These are phyloP conservation scores for Fonsecaea pugnacius DNA, from an alignment of 2,329 filamentous ascomycete genomes.

Conservation along the genomic window DNA sequence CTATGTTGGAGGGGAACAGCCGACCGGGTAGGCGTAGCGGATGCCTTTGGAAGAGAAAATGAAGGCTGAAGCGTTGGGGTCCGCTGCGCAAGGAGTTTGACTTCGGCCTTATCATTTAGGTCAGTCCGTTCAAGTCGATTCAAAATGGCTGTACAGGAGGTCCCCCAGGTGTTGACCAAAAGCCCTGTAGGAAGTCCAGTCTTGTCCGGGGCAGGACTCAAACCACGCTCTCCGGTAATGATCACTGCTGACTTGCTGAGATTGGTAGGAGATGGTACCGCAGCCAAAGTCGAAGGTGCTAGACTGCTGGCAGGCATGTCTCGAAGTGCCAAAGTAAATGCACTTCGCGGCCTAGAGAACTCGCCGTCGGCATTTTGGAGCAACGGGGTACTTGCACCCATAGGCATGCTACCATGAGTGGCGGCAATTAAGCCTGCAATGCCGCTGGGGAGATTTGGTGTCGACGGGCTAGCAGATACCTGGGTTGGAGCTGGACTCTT, in stretches of 20 bases:
- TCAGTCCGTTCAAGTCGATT: conserved; percentile 64
- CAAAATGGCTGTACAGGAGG: conserved; percentile 75
- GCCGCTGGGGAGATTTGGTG: conserved; percentile 55
- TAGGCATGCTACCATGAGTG: conserved; percentile 77
- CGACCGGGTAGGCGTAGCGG: conserved; percentile 20
- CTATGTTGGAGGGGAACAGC: conserved; percentile 25
- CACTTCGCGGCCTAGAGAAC: conserved; percentile 42
- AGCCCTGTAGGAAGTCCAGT: conserved; percentile 81
- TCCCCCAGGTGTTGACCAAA: conserved; percentile 93
- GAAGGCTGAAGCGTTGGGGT: conserved; percentile 31
- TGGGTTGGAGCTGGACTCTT: conserved; percentile 66
- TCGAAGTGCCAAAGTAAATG: conserved; percentile 40
- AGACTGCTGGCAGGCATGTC: conserved; percentile 67
- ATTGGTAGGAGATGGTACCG: conserved; percentile 79
- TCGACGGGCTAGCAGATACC: conserved; percentile 48
- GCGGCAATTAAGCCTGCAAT: conserved; percentile 86
- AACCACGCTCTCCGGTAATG: conserved; percentile 74
- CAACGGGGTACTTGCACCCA: conserved; percentile 53
- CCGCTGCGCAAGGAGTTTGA: conserved; percentile 32
- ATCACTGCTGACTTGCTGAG: conserved; percentile 84
- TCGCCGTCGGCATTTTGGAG: conserved; percentile 45
- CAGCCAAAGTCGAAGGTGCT: conserved; percentile 80
- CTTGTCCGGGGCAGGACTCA: conserved; percentile 65
- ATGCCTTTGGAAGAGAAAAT: conserved; percentile 29
- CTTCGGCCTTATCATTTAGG: conserved; percentile 43